Evolutionary conservation across 2,329 filamentous ascomycete genomes (phyloP), one percentile per base, ranked within the genome.

Genomic region (Paraphoma sp.): DNA sequence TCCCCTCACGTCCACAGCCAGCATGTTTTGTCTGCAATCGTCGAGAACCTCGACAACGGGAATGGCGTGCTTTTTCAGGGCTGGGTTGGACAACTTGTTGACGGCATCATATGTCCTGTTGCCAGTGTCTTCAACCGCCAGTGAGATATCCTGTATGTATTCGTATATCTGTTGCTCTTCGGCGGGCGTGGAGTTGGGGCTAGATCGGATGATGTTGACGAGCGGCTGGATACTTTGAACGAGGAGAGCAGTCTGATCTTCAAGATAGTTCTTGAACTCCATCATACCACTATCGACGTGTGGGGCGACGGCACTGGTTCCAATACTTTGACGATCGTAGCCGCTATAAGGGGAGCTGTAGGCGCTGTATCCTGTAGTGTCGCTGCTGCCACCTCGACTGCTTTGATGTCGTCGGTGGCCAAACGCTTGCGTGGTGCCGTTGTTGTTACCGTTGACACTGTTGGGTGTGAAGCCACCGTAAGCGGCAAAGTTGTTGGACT

Each of bases 141-240:
- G 82, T 6, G 86, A 85, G 65, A 95, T 94, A 53, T 87, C 84
- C 53, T 82, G 82, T 59, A 95, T 89, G 71, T 92, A 86, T n/a
- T 81, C 82, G 36, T 84, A 84, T 56, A 95, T 87, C 60, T 87
- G 70, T 48, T 70, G 65, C 31, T 75, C 71, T 42, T 78, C 75
- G 6, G 62, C 64, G 2, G 71, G 64, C 1, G 68, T 68, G 1
- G 66, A 68, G 9, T 58, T 59, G 7, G 74, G 68, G 3, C 61
- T 71, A 7, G 70, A 83, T 28, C 85, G 85, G 57, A 96, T 88
- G 55, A 87, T 83, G 54, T 84, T 81, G 45, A 96, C 91, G 7
- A 96, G 84, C n/a, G 87, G 86, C 76, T 95, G 91, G 62, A 96
- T 93, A 44, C 87, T 90, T 63, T 92, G 87, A 28, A 95, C 89